phyloP scores from a whole-genome alignment of 2,329 filamentous ascomycete species.

The Diplodia seriata region DNA sequence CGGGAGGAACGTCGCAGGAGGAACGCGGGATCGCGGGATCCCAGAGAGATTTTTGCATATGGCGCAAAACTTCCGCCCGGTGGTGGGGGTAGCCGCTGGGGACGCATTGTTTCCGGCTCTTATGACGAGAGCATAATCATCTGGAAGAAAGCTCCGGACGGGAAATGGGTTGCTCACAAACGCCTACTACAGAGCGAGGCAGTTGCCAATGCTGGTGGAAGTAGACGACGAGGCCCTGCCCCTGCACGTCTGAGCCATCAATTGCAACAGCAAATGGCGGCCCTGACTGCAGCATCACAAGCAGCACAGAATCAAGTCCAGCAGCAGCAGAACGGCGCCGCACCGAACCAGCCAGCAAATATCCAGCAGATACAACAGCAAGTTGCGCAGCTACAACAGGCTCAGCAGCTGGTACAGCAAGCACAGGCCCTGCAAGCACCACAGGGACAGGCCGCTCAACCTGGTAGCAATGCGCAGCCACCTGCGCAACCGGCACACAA shows the following conservation, averaged over 20 bases:
- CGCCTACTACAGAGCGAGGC: constrained; percentile 77
- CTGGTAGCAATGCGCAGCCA: constrained; percentile 11
- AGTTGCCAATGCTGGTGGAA: constrained; percentile 53
- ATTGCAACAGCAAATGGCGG: constrained; percentile 55
- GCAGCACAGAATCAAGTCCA: constrained; percentile 45
- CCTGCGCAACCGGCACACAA: constrained; percentile 28
- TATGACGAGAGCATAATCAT: constrained; percentile 97
- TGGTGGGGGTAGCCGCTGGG: constrained; percentile 86
- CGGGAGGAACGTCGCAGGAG: constrained; percentile 47
- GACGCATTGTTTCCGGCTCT: constrained; percentile 94
- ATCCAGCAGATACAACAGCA: constrained; percentile 36
- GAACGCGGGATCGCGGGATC: constrained; percentile 76
- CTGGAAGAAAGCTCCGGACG: constrained; percentile 86
- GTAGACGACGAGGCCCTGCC: constrained; percentile 42
- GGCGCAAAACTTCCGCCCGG: constrained; percentile 90
- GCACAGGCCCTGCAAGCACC: constrained; percentile 33
- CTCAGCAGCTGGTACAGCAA: constrained; percentile 32
- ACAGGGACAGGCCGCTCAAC: constrained; percentile 29
- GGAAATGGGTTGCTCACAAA: constrained; percentile 81
- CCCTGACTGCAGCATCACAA: constrained; percentile 35
- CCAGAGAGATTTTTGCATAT: constrained; percentile 77
- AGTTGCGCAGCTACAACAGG: constrained; percentile 36
- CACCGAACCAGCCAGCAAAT: constrained; percentile 37
- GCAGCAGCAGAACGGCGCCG: not conserved
- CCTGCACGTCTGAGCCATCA: constrained; percentile 32